Conservation (phyloP, 345 rosid genomes). For the Cardamine resedifolia region DNA sequence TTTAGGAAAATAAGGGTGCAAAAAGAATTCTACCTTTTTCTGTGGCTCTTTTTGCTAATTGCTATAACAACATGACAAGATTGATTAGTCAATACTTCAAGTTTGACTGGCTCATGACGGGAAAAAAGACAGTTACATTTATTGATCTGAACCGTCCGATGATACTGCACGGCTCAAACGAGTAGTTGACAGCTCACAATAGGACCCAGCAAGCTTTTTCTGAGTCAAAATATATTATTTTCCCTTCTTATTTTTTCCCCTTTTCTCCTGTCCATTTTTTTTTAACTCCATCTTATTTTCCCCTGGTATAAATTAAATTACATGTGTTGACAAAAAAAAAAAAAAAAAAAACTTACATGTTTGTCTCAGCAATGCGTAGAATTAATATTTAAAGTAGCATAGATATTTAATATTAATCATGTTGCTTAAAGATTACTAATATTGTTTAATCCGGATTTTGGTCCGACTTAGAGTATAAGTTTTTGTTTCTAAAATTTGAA, state of each 20-base stretch:
- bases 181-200: conserved; percentile 23
- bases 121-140: neutral
- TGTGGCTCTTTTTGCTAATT: neutral
- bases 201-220: neutral
- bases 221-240: conserved; percentile 10
- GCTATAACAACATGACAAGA: neutral
- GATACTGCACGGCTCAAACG: neutral
- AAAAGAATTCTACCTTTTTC: neutral
- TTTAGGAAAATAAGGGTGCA: neutral
- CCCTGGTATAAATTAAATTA: neutral
- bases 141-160: conserved; percentile 22
- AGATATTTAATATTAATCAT: neutral
- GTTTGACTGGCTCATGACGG: conserved; percentile 20
- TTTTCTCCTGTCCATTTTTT: too few relatives aligned
- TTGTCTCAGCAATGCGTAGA: neutral
- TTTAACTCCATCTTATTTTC: neutral
- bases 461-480: neutral
- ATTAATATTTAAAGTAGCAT: neutral
- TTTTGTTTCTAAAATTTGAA: neutral
- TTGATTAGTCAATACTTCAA: conserved; percentile 29
- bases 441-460: neutral
- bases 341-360: neutral
- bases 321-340: neutral
- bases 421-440: neutral
- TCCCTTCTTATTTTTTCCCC: neutral